A percentile compares a stretch with the other conserved stretches of the same genome.
These are phyloP conservation scores for Cephalotrichum gorgonifer DNA, from an alignment of 2,329 filamentous ascomycete genomes.

Conservation along the genomic window DNA sequence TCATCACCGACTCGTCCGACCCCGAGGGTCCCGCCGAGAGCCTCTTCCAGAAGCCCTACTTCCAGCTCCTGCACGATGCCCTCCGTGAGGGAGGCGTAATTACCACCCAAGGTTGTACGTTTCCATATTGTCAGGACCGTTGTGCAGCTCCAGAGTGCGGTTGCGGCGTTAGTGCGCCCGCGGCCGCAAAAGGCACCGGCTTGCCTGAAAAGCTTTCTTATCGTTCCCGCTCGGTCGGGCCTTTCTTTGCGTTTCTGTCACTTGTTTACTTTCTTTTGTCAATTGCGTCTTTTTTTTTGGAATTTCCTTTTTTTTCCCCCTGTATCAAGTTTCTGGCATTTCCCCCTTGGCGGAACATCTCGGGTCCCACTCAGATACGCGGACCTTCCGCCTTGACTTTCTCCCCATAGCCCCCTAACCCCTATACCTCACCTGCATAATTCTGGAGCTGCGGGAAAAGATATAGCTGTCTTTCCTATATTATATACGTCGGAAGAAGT, in stretches of 20 bases:
- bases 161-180: background rate
- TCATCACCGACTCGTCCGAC: constrained; percentile 98
- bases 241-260: constrained; percentile 5
- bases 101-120: constrained; percentile 99
- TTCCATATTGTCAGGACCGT: constrained; percentile 44
- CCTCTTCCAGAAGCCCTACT: constrained; percentile 98
- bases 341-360: background rate
- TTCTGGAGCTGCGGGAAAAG: constrained; percentile 1
- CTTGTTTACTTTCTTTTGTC: background rate
- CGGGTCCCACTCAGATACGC: background rate
- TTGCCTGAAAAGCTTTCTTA: constrained; percentile 3
- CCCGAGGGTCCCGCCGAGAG: constrained; percentile 93
- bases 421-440: background rate
- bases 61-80: constrained; percentile 82
- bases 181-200: background rate
- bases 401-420: too few relatives aligned
- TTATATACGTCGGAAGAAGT: background rate
- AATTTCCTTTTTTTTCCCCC: too few relatives aligned
- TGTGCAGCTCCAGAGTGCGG: constrained; percentile 2
- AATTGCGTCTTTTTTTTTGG: background rate
- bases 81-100: constrained; percentile 94
- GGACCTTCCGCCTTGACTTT: too few relatives aligned
- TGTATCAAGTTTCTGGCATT: too few relatives aligned
- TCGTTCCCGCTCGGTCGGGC: constrained; percentile 8
- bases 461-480: background rate